Percentiles rank a stretch among this genome's conserved stretches.
Evolutionary conservation across 164 flowering plant genomes (phyloP).

Genomic region (Chimonanthus salicifolius): DNA sequence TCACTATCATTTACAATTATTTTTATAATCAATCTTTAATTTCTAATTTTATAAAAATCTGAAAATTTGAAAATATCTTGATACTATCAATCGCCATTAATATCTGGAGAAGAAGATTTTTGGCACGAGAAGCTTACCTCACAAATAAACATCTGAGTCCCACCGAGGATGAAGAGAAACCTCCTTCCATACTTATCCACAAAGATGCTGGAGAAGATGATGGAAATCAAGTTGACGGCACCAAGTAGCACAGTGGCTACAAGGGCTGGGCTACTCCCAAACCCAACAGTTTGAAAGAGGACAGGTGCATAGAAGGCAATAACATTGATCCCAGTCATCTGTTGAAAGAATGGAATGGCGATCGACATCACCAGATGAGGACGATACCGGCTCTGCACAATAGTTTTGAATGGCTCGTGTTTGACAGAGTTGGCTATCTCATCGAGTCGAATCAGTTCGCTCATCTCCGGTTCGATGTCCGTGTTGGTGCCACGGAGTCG

Average conservation of each 20-base stretch:
- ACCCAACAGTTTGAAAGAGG: constrained; percentile 58
- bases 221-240: constrained; percentile 40
- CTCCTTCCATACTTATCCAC: constrained; percentile 63
- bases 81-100: too few relatives aligned
- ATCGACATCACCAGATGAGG: constrained; percentile 27
- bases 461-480: constrained; percentile 27
- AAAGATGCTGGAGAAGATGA: constrained; percentile 34
- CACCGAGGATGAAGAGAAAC: constrained; percentile 51
- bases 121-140: constrained; percentile 27
- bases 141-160: constrained; percentile 47
- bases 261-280: constrained; percentile 51
- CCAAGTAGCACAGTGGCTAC: constrained; percentile 54
- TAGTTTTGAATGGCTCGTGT: constrained; percentile 17
- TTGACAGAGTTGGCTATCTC: constrained; percentile 15
- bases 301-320: constrained; percentile 72
- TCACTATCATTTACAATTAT: too few relatives aligned
- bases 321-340: constrained; percentile 7
- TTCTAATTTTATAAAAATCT: too few relatives aligned
- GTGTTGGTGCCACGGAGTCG: constrained; percentile 20
- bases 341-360: constrained; percentile 25
- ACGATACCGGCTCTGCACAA: constrained; percentile 13
- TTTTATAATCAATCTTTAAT: too few relatives aligned
- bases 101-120: too few relatives aligned
- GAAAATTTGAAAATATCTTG: too few relatives aligned
- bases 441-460: constrained; percentile 12